phyloP scores from a whole-genome alignment of 306 rosid genomes.

The Cucumis hystrix region DNA sequence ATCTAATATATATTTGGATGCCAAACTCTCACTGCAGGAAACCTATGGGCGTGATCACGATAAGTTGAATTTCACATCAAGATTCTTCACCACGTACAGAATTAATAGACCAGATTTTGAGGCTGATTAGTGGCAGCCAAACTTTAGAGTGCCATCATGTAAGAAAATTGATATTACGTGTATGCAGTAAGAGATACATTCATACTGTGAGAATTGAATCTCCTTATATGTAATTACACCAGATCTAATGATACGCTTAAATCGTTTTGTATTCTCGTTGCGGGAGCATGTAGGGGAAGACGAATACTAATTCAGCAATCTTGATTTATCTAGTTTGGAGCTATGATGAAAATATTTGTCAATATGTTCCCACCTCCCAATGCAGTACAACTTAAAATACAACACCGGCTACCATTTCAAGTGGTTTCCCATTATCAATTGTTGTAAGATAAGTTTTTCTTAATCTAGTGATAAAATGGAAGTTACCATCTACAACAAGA shows the following conservation, averaged over 20 bases:
- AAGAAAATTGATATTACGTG: not conserved
- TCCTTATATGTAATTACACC: not conserved
- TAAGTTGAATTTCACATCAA: not conserved
- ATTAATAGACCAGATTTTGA: not conserved
- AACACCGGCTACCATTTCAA: not conserved
- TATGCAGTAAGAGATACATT: not conserved
- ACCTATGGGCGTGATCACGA: not conserved
- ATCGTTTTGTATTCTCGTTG: not conserved
- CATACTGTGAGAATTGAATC: not conserved
- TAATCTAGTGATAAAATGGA: not conserved
- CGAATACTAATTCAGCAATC: not conserved
- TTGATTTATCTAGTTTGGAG: not conserved
- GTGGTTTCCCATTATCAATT: not conserved
- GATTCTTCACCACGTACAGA: not conserved
- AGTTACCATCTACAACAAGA: not conserved
- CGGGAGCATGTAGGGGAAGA: not conserved
- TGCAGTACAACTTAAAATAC: not conserved
- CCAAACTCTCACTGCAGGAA: not conserved
- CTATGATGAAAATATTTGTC: too few relatives aligned
- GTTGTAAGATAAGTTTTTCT: not conserved
- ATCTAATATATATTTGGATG: not conserved
- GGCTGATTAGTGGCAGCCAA: not conserved
- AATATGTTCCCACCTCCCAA: too few relatives aligned
- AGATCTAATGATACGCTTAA: not conserved
- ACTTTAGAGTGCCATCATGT: not conserved